Evolutionary conservation across 352 stramenopile species (phyloP).

Genomic region (Phytophthora fragariae): DNA sequence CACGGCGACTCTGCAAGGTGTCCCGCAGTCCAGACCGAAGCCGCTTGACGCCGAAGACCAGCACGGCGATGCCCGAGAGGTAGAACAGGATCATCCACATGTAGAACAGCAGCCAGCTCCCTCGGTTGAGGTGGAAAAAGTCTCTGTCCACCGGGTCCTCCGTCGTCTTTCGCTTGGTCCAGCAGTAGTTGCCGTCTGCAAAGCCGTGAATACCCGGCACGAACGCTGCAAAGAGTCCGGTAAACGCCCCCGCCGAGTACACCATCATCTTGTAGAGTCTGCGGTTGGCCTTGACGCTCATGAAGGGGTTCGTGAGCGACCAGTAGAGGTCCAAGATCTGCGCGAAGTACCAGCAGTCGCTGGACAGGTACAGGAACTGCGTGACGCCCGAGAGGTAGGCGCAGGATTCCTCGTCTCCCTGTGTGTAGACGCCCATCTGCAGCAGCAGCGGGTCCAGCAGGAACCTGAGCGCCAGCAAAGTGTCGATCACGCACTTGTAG

Average conservation of each 20-base stretch:
- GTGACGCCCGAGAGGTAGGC: conserved; percentile 72
- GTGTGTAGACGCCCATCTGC: conserved; percentile 55
- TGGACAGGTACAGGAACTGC: conserved; percentile 81
- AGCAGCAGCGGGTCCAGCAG: conserved; percentile 73
- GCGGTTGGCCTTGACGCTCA: conserved; percentile 75
- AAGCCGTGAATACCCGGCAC: conserved; percentile 59
- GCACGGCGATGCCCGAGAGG: conserved; percentile 71
- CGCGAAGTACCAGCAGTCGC: conserved; percentile 87
- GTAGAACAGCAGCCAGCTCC: conserved; percentile 85
- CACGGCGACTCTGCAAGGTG: conserved; percentile 74
- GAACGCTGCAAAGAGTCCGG: conserved; percentile 49
- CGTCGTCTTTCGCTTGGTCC: conserved; percentile 62
- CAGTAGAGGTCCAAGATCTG: conserved; percentile 78
- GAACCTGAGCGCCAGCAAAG: conserved; percentile 73
- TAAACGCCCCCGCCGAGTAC: conserved; percentile 49
- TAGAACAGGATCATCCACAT: conserved; percentile 90
- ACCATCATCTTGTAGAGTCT: conserved; percentile 68
- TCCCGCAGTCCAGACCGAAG: conserved; percentile 74
- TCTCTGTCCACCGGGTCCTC: conserved; percentile 45
- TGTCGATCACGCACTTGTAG: conserved; percentile 86
- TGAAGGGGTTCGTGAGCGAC: conserved; percentile 88
- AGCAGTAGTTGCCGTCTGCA: conserved; percentile 82
- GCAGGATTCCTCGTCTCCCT: conserved; percentile 45
- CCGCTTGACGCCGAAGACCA: conserved; percentile 70
- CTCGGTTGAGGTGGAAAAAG: conserved; percentile 77